These are phyloP conservation scores for Aspergillus neoniger DNA, from an alignment of 2,329 filamentous ascomycete species.

Conservation along the genomic window DNA sequence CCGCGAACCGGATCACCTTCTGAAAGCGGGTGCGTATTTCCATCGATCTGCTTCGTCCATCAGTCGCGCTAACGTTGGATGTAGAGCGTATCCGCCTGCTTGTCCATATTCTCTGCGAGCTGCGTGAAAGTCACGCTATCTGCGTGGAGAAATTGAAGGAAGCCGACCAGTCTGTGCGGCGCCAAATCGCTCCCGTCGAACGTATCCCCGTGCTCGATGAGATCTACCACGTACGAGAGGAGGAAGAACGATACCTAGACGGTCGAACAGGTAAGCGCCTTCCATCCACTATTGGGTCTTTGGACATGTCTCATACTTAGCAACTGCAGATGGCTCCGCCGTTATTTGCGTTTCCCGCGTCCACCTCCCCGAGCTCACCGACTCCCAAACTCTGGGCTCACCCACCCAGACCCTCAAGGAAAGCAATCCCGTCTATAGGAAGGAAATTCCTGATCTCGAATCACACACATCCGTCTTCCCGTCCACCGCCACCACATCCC, in stretches of 20 bases:
- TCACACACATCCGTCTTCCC: constrained; percentile 27
- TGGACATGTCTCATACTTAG: not conserved
- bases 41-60: not conserved
- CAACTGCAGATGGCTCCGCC: constrained; percentile 26
- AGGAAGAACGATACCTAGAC: constrained; percentile 35
- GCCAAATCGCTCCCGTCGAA: constrained; percentile 32
- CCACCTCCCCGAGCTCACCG: constrained; percentile 30
- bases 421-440: constrained; percentile 17
- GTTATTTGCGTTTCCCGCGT: constrained; percentile 30
- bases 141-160: constrained; percentile 37
- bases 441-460: constrained; percentile 22
- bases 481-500: constrained; percentile 16
- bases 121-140: constrained; percentile 36
- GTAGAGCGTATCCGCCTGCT: constrained; percentile 34
- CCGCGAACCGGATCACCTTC: constrained; percentile 37
- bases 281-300: not conserved
- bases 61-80: not conserved
- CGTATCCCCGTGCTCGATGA: constrained; percentile 36
- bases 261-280: constrained; percentile 30
- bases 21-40: constrained; percentile 30
- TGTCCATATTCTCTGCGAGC: constrained; percentile 38
- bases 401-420: constrained; percentile 17
- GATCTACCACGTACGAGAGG: constrained; percentile 37
- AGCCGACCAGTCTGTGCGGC: constrained; percentile 37
- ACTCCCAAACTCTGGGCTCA: constrained; percentile 21